A percentile compares a stretch with the other conserved stretches of the same genome.
These are phyloP conservation scores for Fusarium sp. DNA, from an alignment of 2,329 filamentous ascomycete species.

Conservation along the genomic window DNA sequence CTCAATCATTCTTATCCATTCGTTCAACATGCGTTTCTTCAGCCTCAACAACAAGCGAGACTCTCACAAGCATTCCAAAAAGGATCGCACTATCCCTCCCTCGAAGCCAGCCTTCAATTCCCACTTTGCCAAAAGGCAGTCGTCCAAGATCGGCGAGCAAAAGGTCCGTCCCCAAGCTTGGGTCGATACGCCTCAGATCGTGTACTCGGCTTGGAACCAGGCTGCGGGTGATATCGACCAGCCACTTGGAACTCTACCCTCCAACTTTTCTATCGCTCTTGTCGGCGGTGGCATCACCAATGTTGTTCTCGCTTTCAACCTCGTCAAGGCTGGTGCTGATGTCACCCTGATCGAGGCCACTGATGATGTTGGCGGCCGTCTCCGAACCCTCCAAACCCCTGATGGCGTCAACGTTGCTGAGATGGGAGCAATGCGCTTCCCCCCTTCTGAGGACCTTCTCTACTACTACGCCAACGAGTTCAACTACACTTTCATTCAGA, in stretches of 20 bases:
- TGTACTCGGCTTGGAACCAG: not conserved
- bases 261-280: not conserved
- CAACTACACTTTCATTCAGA: not conserved
- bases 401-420: not conserved
- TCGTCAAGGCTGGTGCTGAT: not conserved
- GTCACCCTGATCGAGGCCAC: not conserved
- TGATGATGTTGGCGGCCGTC: not conserved
- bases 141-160: not conserved
- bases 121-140: not conserved
- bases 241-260: not conserved
- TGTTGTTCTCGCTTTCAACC: not conserved
- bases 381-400: not conserved
- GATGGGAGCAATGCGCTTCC: not conserved
- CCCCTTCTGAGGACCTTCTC: not conserved
- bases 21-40: not conserved
- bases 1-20: not conserved
- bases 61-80: not conserved
- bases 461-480: not conserved
- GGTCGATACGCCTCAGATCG: not conserved
- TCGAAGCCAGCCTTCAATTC: not conserved
- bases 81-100: not conserved
- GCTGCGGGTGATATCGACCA: not conserved
- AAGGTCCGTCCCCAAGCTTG: not conserved
- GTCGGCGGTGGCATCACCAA: not conserved
- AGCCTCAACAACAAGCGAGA: not conserved